Percentiles rank a stretch among this genome's conserved stretches.
phyloP scores from a whole-genome alignment of 805 yeast species.

The Candida chilensis region DNA sequence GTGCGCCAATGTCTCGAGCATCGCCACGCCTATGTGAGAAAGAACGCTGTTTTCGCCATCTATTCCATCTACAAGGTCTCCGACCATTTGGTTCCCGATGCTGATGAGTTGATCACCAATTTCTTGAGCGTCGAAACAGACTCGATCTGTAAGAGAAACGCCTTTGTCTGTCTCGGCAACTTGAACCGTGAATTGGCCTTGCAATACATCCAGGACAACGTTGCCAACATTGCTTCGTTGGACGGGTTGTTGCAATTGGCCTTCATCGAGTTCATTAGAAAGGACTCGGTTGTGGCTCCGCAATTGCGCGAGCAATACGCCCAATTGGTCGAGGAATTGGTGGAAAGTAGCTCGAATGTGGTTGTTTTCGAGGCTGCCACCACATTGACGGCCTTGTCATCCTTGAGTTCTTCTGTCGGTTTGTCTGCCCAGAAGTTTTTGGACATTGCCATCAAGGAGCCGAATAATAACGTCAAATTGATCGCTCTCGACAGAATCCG shows the following conservation, averaged over 20 bases:
- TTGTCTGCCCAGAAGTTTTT: constrained; percentile 81
- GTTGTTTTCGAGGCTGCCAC: constrained; percentile 91
- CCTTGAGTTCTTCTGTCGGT: constrained; percentile 48
- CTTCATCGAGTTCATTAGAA: constrained; percentile 84
- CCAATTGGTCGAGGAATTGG: constrained; percentile 59
- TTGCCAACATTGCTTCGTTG: constrained; percentile 46
- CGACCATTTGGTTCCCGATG: constrained; percentile 88
- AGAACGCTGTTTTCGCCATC: constrained; percentile 91
- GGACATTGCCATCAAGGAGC: constrained; percentile 81
- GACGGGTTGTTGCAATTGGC: constrained; percentile 86
- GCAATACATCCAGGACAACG: constrained; percentile 67
- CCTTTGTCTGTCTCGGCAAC: constrained; percentile 78
- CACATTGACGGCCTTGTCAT: constrained; percentile 56
- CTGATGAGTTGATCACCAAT: constrained; percentile 71
- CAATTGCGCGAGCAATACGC: constrained; percentile 65
- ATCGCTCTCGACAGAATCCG: constrained; percentile 83
- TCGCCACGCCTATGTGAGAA: constrained; percentile 96
- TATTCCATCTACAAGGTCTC: constrained; percentile 74
- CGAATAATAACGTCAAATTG: constrained; percentile 93
- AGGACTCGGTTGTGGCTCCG: constrained; percentile 60
- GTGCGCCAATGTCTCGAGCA: constrained; percentile 88
- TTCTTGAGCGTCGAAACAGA: constrained; percentile 81
- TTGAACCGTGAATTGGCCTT: constrained; percentile 82
- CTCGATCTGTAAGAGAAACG: constrained; percentile 91
- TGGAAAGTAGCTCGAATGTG: constrained; percentile 59